Evolutionary conservation across 2,329 filamentous ascomycete species (phyloP).

Genomic region (Penicillium hordei): DNA sequence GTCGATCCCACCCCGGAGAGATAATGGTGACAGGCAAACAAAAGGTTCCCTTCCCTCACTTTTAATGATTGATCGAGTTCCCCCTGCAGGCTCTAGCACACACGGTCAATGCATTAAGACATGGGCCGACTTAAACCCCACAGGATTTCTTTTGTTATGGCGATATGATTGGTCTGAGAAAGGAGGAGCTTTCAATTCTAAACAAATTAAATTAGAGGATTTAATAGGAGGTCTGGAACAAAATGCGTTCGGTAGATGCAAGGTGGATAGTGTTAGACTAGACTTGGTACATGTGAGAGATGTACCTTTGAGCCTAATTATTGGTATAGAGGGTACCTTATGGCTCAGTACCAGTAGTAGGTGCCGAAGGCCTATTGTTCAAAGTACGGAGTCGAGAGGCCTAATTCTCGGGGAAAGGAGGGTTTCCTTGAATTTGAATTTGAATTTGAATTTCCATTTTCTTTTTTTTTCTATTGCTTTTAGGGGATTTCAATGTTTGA

Average conservation of each 20-base stretch:
- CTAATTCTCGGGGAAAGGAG: neutral
- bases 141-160: slow-evolving; percentile 8
- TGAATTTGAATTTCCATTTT: neutral
- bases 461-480: neutral
- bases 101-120: slow-evolving; percentile 26
- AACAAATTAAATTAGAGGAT: slow-evolving; percentile 13
- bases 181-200: slow-evolving; percentile 6
- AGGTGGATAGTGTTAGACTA: slow-evolving; percentile 11
- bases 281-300: neutral
- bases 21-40: slow-evolving; percentile 20
- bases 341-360: neutral
- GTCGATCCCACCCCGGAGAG: slow-evolving; percentile 28
- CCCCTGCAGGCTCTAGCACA: slow-evolving; percentile 22
- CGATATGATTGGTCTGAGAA: slow-evolving; percentile 19
- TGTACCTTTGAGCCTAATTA: neutral
- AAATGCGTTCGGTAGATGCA: slow-evolving; percentile 20
- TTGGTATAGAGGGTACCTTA: neutral
- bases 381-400: neutral
- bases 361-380: neutral
- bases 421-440: neutral
- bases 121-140: slow-evolving; percentile 17
- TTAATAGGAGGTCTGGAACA: slow-evolving; percentile 18
- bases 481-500: neutral
- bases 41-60: slow-evolving; percentile 1
- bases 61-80: slow-evolving; percentile 23